Conservation (phyloP, 352 stramenopile species). For the Globisporangium viniferum region DNA sequence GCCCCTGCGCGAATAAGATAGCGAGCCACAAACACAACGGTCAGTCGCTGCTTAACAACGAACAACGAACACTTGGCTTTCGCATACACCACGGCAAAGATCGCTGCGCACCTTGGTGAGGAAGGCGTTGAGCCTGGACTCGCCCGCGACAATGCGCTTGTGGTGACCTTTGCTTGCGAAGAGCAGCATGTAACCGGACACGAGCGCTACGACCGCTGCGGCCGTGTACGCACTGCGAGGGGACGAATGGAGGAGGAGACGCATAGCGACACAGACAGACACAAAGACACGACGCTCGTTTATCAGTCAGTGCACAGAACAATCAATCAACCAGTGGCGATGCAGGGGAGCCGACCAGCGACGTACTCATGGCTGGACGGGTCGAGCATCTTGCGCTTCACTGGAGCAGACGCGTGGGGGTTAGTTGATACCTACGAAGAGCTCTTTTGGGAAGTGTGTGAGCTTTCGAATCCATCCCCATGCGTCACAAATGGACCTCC, state of each 20-base stretch:
- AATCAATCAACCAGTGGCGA: neutral
- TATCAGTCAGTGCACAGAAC: neutral
- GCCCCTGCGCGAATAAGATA: slow-evolving; percentile 20
- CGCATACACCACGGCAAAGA: neutral
- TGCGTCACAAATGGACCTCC: slow-evolving; percentile 3
- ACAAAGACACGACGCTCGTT: neutral
- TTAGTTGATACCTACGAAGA: neutral
- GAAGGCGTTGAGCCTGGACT: slow-evolving; percentile 17
- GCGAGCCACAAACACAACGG: neutral
- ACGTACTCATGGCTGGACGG: slow-evolving; percentile 9
- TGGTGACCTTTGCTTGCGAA: slow-evolving; percentile 1
- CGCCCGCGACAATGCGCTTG: slow-evolving; percentile 16
- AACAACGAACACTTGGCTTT: neutral
- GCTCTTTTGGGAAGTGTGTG: neutral
- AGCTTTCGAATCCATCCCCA: slow-evolving; percentile 2
- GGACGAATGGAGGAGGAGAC: neutral
- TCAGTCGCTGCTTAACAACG: neutral
- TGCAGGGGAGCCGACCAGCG: neutral
- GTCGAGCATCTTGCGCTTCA: slow-evolving; percentile 8
- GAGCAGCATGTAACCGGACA: slow-evolving; percentile 10
- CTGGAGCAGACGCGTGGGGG: neutral
- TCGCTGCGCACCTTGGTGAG: slow-evolving; percentile 4
- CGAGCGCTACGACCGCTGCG: slow-evolving; percentile 6
- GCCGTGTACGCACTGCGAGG: slow-evolving; percentile 2
- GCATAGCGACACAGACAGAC: neutral